A percentile compares a stretch with the other conserved stretches of the same genome.
phyloP scores from a whole-genome alignment of 2,329 filamentous ascomycete species.

The Cryoendolithus antarcticus region DNA sequence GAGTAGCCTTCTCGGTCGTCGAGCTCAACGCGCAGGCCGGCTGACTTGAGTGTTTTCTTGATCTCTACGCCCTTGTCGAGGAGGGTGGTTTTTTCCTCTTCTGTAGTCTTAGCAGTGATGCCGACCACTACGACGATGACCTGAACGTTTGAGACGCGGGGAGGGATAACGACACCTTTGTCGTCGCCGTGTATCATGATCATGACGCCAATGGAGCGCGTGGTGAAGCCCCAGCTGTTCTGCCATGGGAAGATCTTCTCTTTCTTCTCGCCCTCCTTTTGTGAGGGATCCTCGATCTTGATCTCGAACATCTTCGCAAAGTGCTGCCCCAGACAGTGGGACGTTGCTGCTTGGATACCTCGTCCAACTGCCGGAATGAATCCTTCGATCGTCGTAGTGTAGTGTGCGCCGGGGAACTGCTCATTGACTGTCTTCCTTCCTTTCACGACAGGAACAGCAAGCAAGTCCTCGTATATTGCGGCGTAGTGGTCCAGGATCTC shows the following conservation, averaged over 20 bases:
- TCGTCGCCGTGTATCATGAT: slow-evolving; percentile 96
- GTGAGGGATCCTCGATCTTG: slow-evolving; percentile 79
- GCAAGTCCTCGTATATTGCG: slow-evolving; percentile 79
- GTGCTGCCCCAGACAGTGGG: slow-evolving; percentile 90
- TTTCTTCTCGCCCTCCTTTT: slow-evolving; percentile 56
- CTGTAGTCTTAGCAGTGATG: slow-evolving; percentile 72
- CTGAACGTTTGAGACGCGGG: slow-evolving; percentile 77
- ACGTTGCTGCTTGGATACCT: slow-evolving; percentile 92
- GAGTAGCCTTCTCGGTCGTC: slow-evolving; percentile 84
- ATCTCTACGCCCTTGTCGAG: slow-evolving; percentile 65
- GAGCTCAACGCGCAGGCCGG: slow-evolving; percentile 63
- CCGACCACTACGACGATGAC: slow-evolving; percentile 83
- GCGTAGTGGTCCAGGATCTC: slow-evolving; percentile 92
- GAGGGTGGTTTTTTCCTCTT: slow-evolving; percentile 67
- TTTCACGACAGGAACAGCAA: slow-evolving; percentile 88
- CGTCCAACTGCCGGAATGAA: slow-evolving; percentile 93
- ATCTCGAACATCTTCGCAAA: slow-evolving; percentile 99
- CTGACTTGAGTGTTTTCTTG: slow-evolving; percentile 54
- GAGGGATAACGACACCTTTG: slow-evolving; percentile 86
- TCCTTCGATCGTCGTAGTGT: slow-evolving; percentile 92
- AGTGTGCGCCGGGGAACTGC: slow-evolving; percentile 93
- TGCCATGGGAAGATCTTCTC: slow-evolving; percentile 85
- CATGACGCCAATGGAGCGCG: slow-evolving; percentile 96
- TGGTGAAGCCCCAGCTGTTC: slow-evolving; percentile 97
- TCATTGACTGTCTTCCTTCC: slow-evolving; percentile 95